phyloP scores from a whole-genome alignment of 2,329 filamentous ascomycete genomes.

The Canariomyces notabilis region DNA sequence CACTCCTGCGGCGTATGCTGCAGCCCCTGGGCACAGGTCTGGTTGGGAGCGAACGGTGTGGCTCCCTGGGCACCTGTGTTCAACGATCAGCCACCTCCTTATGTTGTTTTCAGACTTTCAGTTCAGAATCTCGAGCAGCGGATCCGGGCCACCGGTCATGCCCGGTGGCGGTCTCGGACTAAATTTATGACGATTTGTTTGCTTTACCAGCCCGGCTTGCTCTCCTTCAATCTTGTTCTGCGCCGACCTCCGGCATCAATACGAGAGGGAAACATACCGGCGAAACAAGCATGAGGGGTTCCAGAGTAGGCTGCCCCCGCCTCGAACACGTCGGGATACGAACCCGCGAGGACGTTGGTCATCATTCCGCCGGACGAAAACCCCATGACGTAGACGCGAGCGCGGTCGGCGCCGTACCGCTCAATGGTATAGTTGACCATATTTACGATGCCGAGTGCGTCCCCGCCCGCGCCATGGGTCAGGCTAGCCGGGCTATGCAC shows the following conservation, averaged over 20 bases:
- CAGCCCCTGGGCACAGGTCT: conserved; percentile 27
- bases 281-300: conserved; percentile 26
- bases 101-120: not conserved
- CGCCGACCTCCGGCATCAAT: not conserved
- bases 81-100: not conserved
- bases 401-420: conserved; percentile 42
- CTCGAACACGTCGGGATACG: conserved; percentile 31
- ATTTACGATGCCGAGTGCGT: conserved; percentile 45
- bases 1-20: conserved; percentile 24
- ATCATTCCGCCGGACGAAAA: conserved; percentile 36
- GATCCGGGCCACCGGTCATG: not conserved
- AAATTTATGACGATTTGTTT: no score
- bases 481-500: conserved; percentile 42
- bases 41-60: conserved; percentile 24
- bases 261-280: conserved; percentile 11
- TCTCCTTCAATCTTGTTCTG: not conserved
- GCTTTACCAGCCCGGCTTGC: no score
- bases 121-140: not conserved
- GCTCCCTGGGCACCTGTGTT: conserved; percentile 12
- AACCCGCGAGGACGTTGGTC: conserved; percentile 32
- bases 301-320: conserved; percentile 30
- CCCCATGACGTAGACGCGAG: conserved; percentile 45
- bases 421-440: conserved; percentile 47
- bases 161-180: not conserved
- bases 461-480: conserved; percentile 45